Percentiles rank a stretch among this genome's conserved stretches.
phyloP scores from a whole-genome alignment of 192 early-diverging fungal genomes.

The Coemansia reversa region DNA sequence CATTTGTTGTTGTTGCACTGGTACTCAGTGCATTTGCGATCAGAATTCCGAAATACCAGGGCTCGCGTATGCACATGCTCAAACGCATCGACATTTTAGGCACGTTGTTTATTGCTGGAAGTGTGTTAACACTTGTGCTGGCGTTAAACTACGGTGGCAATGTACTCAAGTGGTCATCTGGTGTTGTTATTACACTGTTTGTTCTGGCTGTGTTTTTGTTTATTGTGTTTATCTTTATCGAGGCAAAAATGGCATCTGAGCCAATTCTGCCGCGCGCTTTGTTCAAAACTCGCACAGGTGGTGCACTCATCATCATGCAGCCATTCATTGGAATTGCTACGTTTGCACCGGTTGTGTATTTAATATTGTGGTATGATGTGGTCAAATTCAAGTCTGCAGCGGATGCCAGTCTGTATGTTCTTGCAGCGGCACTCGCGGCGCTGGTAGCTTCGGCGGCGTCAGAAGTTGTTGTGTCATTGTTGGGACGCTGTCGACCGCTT shows the following conservation, averaged over 20 bases:
- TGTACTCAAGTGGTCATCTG: slow-evolving; percentile 62
- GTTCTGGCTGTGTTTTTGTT: slow-evolving; percentile 54
- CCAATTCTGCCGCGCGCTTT: slow-evolving; percentile 42
- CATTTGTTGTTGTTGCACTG: slow-evolving; percentile 36
- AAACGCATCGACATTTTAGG: slow-evolving; percentile 56
- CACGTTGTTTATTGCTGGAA: slow-evolving; percentile 42
- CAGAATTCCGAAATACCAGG: slow-evolving; percentile 17
- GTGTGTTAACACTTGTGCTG: slow-evolving; percentile 52
- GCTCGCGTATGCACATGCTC: slow-evolving; percentile 26
- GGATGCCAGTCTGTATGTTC: slow-evolving; percentile 16
- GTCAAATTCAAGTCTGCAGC: slow-evolving; percentile 25
- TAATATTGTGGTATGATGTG: slow-evolving; percentile 67
- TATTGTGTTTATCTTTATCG: slow-evolving; percentile 60
- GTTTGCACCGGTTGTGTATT: slow-evolving; percentile 53
- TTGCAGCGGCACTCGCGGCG: slow-evolving; percentile 16
- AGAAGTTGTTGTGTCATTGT: slow-evolving; percentile 4
- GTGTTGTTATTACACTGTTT: slow-evolving; percentile 57
- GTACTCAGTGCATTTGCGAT: slow-evolving; percentile 36
- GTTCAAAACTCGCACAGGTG: slow-evolving; percentile 53
- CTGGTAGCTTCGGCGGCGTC: slow-evolving; percentile 9
- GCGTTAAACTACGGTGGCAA: slow-evolving; percentile 62
- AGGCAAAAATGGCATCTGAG: slow-evolving; percentile 64
- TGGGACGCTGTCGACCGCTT: slow-evolving; percentile 14
- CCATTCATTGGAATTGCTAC: slow-evolving; percentile 28
- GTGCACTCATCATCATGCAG: slow-evolving; percentile 21